phyloP scores from a whole-genome alignment of 2,329 filamentous ascomycete species.

The Sporothrix dimorphospora region DNA sequence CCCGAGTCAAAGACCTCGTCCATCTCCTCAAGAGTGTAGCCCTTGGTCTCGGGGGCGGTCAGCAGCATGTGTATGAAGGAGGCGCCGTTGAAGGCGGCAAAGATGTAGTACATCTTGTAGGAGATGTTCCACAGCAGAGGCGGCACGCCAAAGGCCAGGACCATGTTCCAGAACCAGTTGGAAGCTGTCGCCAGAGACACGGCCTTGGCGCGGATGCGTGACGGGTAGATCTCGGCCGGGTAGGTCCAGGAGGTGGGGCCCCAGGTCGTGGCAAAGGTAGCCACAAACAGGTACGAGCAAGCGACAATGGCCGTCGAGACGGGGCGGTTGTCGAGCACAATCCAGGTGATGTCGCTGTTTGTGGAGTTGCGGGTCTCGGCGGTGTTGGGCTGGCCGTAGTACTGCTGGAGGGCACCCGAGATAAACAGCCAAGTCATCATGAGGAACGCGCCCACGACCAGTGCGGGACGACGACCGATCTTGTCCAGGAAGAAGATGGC shows the following conservation, averaged over 20 bases:
- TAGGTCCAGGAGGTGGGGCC: constrained; percentile 56
- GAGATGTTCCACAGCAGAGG: constrained; percentile 56
- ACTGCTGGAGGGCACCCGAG: constrained; percentile 63
- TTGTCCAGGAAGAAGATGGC: constrained; percentile 64
- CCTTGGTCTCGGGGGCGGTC: constrained; percentile 66
- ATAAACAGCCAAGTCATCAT: constrained; percentile 66
- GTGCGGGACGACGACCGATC: constrained; percentile 59
- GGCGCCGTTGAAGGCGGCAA: constrained; percentile 69
- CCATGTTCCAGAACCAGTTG: constrained; percentile 54
- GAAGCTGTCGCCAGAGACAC: constrained; percentile 48
- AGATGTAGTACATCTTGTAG: constrained; percentile 66
- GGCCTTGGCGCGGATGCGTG: constrained; percentile 49
- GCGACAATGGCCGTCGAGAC: constrained; percentile 67
- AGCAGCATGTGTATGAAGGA: constrained; percentile 72
- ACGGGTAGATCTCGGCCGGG: constrained; percentile 52
- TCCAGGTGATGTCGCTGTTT: constrained; percentile 59
- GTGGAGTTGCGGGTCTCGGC: constrained; percentile 43
- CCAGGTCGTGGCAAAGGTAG: constrained; percentile 63
- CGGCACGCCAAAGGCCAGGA: constrained; percentile 57
- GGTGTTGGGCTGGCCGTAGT: constrained; percentile 57
- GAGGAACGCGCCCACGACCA: constrained; percentile 59
- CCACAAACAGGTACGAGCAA: constrained; percentile 73
- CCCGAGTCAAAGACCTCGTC: constrained; percentile 70
- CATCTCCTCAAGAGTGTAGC: constrained; percentile 76
- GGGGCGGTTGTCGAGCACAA: constrained; percentile 53